These are phyloP conservation scores for Dactylellina leptospora DNA, from an alignment of 2,329 filamentous ascomycete genomes.

Conservation along the genomic window DNA sequence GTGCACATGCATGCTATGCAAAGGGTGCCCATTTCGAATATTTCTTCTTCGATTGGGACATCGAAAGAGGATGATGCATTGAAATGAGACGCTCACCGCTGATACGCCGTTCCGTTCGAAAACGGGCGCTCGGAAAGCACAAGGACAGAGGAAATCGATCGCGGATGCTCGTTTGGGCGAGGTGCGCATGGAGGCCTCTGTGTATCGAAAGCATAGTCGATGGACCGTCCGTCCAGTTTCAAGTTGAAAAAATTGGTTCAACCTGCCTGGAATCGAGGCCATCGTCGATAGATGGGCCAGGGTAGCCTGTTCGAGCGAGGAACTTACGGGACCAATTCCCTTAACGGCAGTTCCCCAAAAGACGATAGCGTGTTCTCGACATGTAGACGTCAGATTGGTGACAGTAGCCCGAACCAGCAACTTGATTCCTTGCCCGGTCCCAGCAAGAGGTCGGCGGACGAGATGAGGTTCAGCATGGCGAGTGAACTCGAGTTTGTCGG, in stretches of 20 bases:
- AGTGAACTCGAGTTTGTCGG: slow-evolving; percentile 44
- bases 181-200: slow-evolving; percentile 23
- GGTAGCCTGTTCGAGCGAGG: slow-evolving; percentile 38
- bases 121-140: slow-evolving; percentile 47
- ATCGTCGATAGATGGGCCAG: slow-evolving; percentile 23
- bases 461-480: slow-evolving; percentile 24
- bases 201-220: slow-evolving; percentile 24
- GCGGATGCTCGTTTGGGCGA: slow-evolving; percentile 31
- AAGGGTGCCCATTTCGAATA: slow-evolving; percentile 12
- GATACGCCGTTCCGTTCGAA: slow-evolving; percentile 34
- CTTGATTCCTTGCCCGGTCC: slow-evolving; percentile 24
- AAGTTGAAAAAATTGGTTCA: slow-evolving; percentile 51
- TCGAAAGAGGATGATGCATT: slow-evolving; percentile 43
- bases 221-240: slow-evolving; percentile 43
- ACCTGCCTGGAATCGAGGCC: slow-evolving; percentile 48
- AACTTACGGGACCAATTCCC: slow-evolving; percentile 53
- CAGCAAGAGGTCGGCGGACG: slow-evolving; percentile 28
- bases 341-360: slow-evolving; percentile 47
- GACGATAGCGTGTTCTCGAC: background rate
- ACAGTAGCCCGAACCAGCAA: slow-evolving; percentile 40
- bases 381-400: slow-evolving; percentile 10
- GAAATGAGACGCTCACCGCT: slow-evolving; percentile 27
- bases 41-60: slow-evolving; percentile 21
- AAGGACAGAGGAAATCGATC: slow-evolving; percentile 43
- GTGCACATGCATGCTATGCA: slow-evolving; percentile 29